Evolutionary conservation across 768 basidiomycete genomes (phyloP).

Genomic region (Agaricus subrufescens): DNA sequence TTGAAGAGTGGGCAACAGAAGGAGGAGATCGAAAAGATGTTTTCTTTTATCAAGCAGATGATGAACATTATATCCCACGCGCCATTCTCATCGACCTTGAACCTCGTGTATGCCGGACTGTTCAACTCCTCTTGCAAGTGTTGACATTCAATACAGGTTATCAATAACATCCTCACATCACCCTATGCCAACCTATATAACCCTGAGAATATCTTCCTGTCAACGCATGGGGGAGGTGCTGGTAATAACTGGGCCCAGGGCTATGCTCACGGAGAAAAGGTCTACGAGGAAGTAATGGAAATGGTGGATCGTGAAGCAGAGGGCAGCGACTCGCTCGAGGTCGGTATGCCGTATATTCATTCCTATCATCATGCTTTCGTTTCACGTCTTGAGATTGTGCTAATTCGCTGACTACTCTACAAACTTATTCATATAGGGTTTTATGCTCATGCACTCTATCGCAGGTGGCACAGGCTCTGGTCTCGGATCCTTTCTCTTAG

Average conservation of each 20-base stretch:
- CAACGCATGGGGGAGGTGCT: slow-evolving; percentile 97
- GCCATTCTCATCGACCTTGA: slow-evolving; percentile 96
- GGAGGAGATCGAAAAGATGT: slow-evolving; percentile 97
- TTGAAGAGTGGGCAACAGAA: slow-evolving; percentile 96
- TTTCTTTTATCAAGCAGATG: slow-evolving; percentile 99
- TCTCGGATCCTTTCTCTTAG: slow-evolving; percentile 95
- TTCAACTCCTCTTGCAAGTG: background rate
- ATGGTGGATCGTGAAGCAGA: slow-evolving; percentile 99
- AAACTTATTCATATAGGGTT: slow-evolving; percentile 60
- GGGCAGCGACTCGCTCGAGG: slow-evolving; percentile 95
- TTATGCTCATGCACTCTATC: slow-evolving; percentile 98
- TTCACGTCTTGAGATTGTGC: background rate
- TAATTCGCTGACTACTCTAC: background rate
- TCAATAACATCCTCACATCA: slow-evolving; percentile 89
- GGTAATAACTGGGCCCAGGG: slow-evolving; percentile 99
- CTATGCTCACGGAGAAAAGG: slow-evolving; percentile 81
- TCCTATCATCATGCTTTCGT: background rate
- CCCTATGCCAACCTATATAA: slow-evolving; percentile 92
- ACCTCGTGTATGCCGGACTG: slow-evolving; percentile 66
- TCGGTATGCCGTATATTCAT: slow-evolving; percentile 25
- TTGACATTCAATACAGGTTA: slow-evolving; percentile 56
- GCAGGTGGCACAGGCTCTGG: slow-evolving; percentile 99
- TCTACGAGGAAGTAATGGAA: slow-evolving; percentile 97
- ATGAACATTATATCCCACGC: slow-evolving; percentile 97
- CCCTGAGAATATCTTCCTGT: slow-evolving; percentile 95